phyloP scores from a whole-genome alignment of 768 basidiomycete species.

The Pulveroboletus frians region DNA sequence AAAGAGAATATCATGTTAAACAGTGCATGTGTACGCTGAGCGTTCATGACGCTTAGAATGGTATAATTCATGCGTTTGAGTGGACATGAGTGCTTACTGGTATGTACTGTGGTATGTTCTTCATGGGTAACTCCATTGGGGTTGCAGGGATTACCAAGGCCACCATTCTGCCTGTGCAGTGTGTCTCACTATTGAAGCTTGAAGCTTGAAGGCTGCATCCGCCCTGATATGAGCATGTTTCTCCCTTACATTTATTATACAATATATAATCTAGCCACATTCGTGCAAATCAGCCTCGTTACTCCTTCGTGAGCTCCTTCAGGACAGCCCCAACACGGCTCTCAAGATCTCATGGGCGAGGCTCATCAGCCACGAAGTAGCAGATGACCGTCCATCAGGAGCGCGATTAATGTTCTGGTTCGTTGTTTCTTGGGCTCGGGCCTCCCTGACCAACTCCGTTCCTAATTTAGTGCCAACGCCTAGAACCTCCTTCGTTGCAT shows the following conservation, averaged over 20 bases:
- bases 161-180: too few relatives aligned
- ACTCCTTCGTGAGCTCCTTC: conserved; percentile 13
- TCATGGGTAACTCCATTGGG: too few relatives aligned
- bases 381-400: conserved; percentile 11
- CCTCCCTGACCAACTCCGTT: conserved; percentile 20
- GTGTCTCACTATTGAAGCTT: too few relatives aligned
- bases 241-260: too few relatives aligned
- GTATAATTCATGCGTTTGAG: neutral
- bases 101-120: too few relatives aligned
- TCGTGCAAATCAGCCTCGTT: neutral
- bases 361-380: conserved; percentile 21
- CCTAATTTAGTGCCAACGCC: conserved; percentile 13
- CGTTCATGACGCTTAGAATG: neutral
- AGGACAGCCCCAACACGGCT: conserved; percentile 21
- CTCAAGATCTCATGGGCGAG: conserved; percentile 27
- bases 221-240: too few relatives aligned
- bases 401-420: conserved; percentile 6
- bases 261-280: too few relatives aligned
- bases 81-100: neutral
- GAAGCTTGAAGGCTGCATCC: too few relatives aligned
- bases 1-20: conserved; percentile 2
- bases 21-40: neutral
- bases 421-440: conserved; percentile 10
- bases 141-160: too few relatives aligned
- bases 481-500: conserved; percentile 14